Base-by-base conservation (phyloP, 306 rosid genomes). In the Lithocarpus polystachyus region DNA sequence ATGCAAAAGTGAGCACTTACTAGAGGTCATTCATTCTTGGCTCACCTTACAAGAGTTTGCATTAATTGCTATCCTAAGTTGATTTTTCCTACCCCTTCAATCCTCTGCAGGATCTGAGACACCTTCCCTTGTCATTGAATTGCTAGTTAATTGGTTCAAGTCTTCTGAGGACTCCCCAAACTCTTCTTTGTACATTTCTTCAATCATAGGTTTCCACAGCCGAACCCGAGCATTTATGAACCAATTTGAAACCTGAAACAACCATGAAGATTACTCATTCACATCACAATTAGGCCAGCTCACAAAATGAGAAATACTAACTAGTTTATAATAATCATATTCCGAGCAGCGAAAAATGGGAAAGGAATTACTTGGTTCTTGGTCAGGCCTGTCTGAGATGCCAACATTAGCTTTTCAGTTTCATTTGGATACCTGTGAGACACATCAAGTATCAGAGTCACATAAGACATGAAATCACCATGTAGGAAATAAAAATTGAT, bases 191-290 rank as follows among this genome's bases (percentile, higher is more conserved):
- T 92, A 92, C 97, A 92, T 90, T 72, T 92, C 97, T 83, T 92
- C 97, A 77, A 92, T 92, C 97, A 92, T 92, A 45, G 97, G 97
- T 77, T 92, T 92, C 97, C 97, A 92, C 33, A 92, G 86, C 76
- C 97, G 87, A 80, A 92, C 97, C 5, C 97, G 53, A 3, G 97
- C 97, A 76, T 92, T 92, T 75, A 92, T 92, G 85, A 92, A 92
- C 97, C 97, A 92, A 83, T 93, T 93, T 51, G 96, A 91, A 56
- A 93, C 96, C 96, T 93, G 86, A 71, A 79, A 26, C 67, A 84
- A 22, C 64, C 78, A 48, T 60, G 54, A 73, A 77, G 60, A 62
- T 56, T 52, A 52, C 54, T 61, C 72, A 74, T 75, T 10, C 48
- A 14, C 79, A 79, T 73, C 74, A 74, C 17, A 51, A 14, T 11